Conservation (phyloP, 495 filamentous ascomycete genomes). For the Margaritispora aquatica region DNA sequence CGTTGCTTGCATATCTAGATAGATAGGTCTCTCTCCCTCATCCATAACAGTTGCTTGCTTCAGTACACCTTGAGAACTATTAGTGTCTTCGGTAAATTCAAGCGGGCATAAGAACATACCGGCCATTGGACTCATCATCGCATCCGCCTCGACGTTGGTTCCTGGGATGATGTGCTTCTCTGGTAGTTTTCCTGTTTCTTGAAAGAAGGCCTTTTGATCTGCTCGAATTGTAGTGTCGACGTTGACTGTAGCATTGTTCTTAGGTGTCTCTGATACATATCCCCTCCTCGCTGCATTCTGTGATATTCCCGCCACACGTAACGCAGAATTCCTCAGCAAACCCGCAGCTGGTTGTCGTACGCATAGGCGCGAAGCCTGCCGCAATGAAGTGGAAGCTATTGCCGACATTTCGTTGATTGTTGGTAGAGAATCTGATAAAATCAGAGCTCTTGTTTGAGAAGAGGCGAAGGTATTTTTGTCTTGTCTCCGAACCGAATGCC, state of each 20-base stretch:
- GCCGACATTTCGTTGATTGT: conserved; percentile 55
- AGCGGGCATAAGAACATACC: conserved; percentile 33
- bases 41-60: conserved; percentile 93
- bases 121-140: conserved; percentile 73
- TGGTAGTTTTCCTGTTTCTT: conserved; percentile 60
- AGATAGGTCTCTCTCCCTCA: conserved; percentile 89
- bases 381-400: conserved; percentile 63
- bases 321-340: conserved; percentile 36
- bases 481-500: conserved; percentile 2
- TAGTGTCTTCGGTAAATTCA: conserved; percentile 11
- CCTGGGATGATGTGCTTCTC: conserved; percentile 56
- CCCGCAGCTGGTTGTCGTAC: conserved; percentile 42
- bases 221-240: conserved; percentile 75
- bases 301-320: conserved; percentile 34
- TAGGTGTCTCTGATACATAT: conserved; percentile 83
- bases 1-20: conserved; percentile 97
- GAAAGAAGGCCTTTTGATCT: conserved; percentile 73
- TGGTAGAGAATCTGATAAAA: conserved; percentile 17
- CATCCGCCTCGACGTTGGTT: conserved; percentile 52
- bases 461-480: conserved; percentile 15
- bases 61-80: conserved; percentile 54
- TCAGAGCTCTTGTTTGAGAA: conserved; percentile 2
- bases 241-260: conserved; percentile 73
- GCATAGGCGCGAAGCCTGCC: conserved; percentile 71
- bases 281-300: conserved; percentile 37